Evolutionary conservation across 495 filamentous ascomycete genomes (phyloP).

Genomic region (Aspergillus egyptiacus): DNA sequence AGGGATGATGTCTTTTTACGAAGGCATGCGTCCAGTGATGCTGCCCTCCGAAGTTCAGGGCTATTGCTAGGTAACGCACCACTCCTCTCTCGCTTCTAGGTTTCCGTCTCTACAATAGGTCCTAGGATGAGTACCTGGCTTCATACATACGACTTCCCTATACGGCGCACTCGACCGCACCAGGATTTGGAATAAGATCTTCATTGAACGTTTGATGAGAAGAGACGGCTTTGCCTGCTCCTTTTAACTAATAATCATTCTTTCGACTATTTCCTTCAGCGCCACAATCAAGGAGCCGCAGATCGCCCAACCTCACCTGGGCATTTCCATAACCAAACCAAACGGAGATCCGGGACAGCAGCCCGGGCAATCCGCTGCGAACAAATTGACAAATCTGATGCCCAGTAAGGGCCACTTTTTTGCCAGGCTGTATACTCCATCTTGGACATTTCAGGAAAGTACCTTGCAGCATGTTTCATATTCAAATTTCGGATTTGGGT

Average conservation of each 20-base stretch:
- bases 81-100: too few relatives aligned
- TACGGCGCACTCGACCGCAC: not conserved
- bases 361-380: not conserved
- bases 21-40: too few relatives aligned
- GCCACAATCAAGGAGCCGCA: conserved; percentile 9
- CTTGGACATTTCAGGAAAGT: conserved; percentile 15
- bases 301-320: conserved; percentile 7
- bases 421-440: conserved; percentile 12
- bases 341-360: not conserved
- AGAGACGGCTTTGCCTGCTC: too few relatives aligned
- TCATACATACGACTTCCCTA: too few relatives aligned
- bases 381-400: not conserved
- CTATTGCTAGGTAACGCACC: too few relatives aligned
- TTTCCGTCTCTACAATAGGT: too few relatives aligned
- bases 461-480: conserved; percentile 24
- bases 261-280: not conserved
- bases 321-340: not conserved
- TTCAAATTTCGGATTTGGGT: not conserved
- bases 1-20: too few relatives aligned
- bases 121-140: too few relatives aligned
- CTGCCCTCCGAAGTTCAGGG: too few relatives aligned
- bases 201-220: conserved; percentile 4
- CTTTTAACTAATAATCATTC: too few relatives aligned
- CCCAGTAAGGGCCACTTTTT: conserved; percentile 11
- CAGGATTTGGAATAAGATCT: not conserved